Base-by-base conservation (phyloP, 768 basidiomycete genomes). In the Lactarius quietus region DNA sequence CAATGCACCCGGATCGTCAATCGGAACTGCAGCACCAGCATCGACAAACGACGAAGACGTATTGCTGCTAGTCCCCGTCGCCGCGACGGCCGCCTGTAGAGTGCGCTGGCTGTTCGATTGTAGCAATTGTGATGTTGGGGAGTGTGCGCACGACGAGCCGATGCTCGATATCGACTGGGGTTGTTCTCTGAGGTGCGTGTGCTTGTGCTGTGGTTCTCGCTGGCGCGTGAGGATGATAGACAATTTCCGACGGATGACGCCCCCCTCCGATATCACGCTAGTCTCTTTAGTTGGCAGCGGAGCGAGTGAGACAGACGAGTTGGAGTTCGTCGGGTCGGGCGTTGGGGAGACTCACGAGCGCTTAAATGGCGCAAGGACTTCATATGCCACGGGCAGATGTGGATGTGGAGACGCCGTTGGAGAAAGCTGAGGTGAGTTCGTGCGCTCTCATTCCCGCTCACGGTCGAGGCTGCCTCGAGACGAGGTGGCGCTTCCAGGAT, bases 141-240 rank as follows among this genome's bases (percentile, higher is more conserved):
- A 74, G 70, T 84, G 84, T 9, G 20, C 43, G n/a, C 59, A n/a
- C 3, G 61, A 62, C 6, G 59, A 61, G 71, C 82, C 83, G 65
- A 77, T 80, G 72, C 88, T 90, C 26, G 82, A 81, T 69, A 84
- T 74, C 1, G 89, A 89, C 58, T 75, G 78, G 1, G 86, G 85
- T 6, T 66, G 68, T 31, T 39, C 61, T 3, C 84, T 80, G 52
- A 84, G 84, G 41, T 76, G 72, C 41, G 71, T 72, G 45, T 66
- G 77, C 43, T n/a, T 45, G n/a, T n/a, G n/a, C n/a, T 43, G 43
- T 28, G 62, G 39, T 17, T 64, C 61, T 18, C 53, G 41, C 35
- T 64, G 71, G 61, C 77, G 80, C 29, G 79, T 79, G 56, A 67
- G 71, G 41, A 80, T 74, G 57, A 74, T 75, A 18, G 80, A 79